Evolutionary conservation across 2,329 filamentous ascomycete species (phyloP), one percentile per base, ranked within the genome.

Genomic region (Colletotrichum spaethianum): DNA sequence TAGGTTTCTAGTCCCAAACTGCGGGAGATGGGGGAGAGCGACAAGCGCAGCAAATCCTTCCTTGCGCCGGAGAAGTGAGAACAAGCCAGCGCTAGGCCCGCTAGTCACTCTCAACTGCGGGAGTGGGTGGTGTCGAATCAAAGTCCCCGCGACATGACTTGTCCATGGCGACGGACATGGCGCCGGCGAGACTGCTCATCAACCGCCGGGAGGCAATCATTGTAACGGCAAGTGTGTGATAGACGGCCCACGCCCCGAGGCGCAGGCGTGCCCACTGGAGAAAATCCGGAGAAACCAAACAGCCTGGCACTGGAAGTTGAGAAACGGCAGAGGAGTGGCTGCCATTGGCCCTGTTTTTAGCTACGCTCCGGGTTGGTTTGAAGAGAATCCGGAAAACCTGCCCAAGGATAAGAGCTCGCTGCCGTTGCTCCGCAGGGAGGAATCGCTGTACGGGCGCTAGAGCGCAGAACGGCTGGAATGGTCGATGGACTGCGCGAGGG

Each of bases 151-250:
- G 31, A 69, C 50, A 42, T 50, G 26, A 26, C n/a, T 53, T 53
- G 26, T 23, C 26, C 14, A 53, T 20, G 23, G 56, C 36, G 48
- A 55, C 38, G 55, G 63, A 44, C 33, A 59, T 59, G 62, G 38
- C 23, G 53, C 23, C 55, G 55, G 44, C 57, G 33, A 61, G 44
- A 67, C 68, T 56, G 68, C 42, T 50, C 64, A 59, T 71, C 68
- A 68, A 57, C 50, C 50, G 40, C 28, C 50, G 57, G 63, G 7
- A 42, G 44, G 28, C 11, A 56, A 9, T 28, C 33, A n/a, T 63
- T 68, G 68, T 67, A 44, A 71, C 68, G 50, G 44, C 48, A 57
- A 63, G 36, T 63, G 64, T 67, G 52, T 57, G 68, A 68, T 48
- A 56, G 44, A 42, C 20, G 40, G 57, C 42, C 9, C 57, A 7